Evolutionary conservation across 805 yeast species (phyloP), one percentile per base, ranked within the genome.

Genomic region (Metschnikowia rubicola): DNA sequence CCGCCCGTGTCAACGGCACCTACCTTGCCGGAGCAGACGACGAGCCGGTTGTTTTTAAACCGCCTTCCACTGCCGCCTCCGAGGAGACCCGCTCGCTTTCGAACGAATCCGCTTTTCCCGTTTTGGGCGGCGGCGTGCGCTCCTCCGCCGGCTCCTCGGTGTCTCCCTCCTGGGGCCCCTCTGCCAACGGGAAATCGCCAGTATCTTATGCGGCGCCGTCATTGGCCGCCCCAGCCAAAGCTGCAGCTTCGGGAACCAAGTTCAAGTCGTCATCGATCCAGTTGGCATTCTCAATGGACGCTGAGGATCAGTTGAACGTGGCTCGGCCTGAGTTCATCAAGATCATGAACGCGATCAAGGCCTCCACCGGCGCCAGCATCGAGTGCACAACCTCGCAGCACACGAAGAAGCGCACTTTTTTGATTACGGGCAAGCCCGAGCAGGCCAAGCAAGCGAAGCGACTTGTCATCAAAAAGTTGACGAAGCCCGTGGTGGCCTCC

Each of bases 311-410:
- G 63, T 66, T 82, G 61, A 75, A 79, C 44, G 75, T 84, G 39
- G 63, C 73, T 36, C 82, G 83, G 57, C 74, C 81, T 19, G 94
- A 86, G 56, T 80, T 87, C 51, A 75, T 83, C 58, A 83, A 83
- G 61, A 78, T 88, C 52, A 71, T 89, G 52, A 73, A 79, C 41
- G 69, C 78, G 40, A 78, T 88, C 59, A 85, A 84, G 67, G 68
- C 80, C 48, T 66, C 73, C 32, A 75, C 83, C 51, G 69, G 75
- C 39, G 87, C 90, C 46, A 79, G 81, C 51, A 80, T 90, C 52
- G 96, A 90, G 64, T 86, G 95, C 46, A 88, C 96, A 44, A 73
- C 88, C 46, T 86, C 95, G 38, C 79, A 80, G 57, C 79, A 78
- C 54, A 82, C 86, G 49, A 84, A 83, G 54, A 83, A 82, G 63